Evolutionary conservation across 73 alveolate species (phyloP), one percentile per base, ranked within the genome.

Genomic region (Tetrahymena borealis): DNA sequence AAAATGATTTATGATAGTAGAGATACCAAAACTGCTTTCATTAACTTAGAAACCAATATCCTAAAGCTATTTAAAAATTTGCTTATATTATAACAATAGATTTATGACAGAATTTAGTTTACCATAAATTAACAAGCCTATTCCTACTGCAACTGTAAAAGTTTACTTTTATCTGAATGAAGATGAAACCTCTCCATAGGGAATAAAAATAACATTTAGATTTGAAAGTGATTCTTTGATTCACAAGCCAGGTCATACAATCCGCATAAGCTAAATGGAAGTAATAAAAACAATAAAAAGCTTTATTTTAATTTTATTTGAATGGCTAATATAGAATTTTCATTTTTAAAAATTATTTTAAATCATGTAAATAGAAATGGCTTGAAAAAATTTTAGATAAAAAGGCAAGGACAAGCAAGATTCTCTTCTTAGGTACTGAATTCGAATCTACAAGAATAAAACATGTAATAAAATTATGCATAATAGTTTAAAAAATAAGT

Each of bases 111-210:
- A 96, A 40, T 97, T 97, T 94, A 91, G 96, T 39, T 94, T 91
- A 85, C 98, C 99, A 18, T 90, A 96, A 12, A 35, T 94, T 11
- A n/a, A 85, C 16, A 95, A 96, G 78, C 99, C 99, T 0, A 96
- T 96, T 38, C 99, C 99, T 28, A 95, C 79, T 41, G 98, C 97
- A 15, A 96, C 99, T 38, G 99, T 96, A 11, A 96, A 96, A 92
- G 98, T 95, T 6, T 92, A 96, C 91, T 96, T 96, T 90, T 94
- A 94, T 35, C 78, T 96, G 31, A 96, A 95, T 79, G 97, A 60
- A 35, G 85, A 96, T 78, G 92, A 94, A 39, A 91, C 96, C 28
- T 94, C 94, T 90, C 96, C 97, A 9, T 90, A 78, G 77, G 94
- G 90, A 33, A 91, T 94, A n/a, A 95, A 96, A 91, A 92, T 92